phyloP scores from a whole-genome alignment of 306 rosid species.

The peach (Prunus persica) region Prunus_persica_NCBIv2 NC_034011.1:2348501-2349000 shows the following conservation, averaged over 20 bases:
- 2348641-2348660: not conserved
- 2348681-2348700: not conserved
- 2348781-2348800: not conserved
- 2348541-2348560: conserved; percentile 4
- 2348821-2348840: too few relatives aligned
- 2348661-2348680: not conserved
- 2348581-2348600: not conserved
- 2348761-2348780: not conserved
- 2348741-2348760: not conserved
- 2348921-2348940: not conserved
- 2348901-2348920: not conserved
- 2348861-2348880: too few relatives aligned
- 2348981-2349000: not conserved
- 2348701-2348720: not conserved
- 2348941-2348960: not conserved
- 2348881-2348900: not conserved
- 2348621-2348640: not conserved
- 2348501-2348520: not conserved
- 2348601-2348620: not conserved
- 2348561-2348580: not conserved
- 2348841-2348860: too few relatives aligned
- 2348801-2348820: too few relatives aligned
- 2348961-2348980: not conserved
- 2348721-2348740: conserved; percentile 3
- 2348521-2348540: not conserved